Evolutionary conservation across 495 filamentous ascomycete species (phyloP), one percentile per base, ranked within the genome.

Genomic region (Lepidopterella palustris): DNA sequence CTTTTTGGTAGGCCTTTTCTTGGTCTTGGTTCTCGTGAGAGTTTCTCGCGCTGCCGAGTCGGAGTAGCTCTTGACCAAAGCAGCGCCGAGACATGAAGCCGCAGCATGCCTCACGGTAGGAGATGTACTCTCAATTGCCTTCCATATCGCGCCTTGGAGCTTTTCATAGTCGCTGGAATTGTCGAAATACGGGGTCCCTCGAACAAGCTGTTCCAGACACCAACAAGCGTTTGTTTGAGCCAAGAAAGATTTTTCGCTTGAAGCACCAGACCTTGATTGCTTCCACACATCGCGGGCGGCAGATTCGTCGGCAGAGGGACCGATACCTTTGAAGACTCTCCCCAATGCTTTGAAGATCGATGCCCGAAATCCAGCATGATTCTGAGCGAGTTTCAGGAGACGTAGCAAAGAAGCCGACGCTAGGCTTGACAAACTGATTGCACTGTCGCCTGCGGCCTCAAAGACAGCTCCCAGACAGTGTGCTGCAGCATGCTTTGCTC

Each of bases 201-300:
- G 84, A 28, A 88, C 73, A 53, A 97, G 72, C 48, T 84, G 77
- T 67, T 89, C 87, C 56, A 97, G 71, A 68, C 90, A 95, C 56
- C 83, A 81, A 64, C 88, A 95, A 11, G 90, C 89, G 57, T 83
- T 82, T 11, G 87, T 80, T 69, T 97, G 85, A 24, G 89, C 90
- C 45, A 95, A 79, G 4, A 84, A 80, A 9, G 90, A 85, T 70
- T 92, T 97, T 70, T 97, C 93, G 42, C 79, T 77, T 0, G 84
- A 80, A 9, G 88, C 87, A 56, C 85, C 82, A 72, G 81, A 87
- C 47, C 93, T 82, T 24, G 87, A 86, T 66, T 89, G 87, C 71
- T 96, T 99, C 93, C 92, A 97, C 26, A 91, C 83, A 69, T 97
- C 92, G 64, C 90, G 83, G 10, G 87, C 88, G n/a, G 88, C 80